phyloP scores from a whole-genome alignment of 129 eudicot genomes.

The Centella asiatica region DNA sequence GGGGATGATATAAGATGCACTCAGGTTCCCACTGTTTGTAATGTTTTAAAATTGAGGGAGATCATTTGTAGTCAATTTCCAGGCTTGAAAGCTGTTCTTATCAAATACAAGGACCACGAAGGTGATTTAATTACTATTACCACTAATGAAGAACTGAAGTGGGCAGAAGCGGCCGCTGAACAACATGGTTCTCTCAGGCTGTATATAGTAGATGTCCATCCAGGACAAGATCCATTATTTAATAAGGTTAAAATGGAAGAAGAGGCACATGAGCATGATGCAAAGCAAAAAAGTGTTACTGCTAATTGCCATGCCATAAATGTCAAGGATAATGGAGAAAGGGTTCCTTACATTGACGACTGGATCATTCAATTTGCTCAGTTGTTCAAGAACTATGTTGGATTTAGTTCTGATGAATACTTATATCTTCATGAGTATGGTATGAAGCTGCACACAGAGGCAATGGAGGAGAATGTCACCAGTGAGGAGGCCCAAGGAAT shows the following conservation, averaged over 20 bases:
- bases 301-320: conserved; percentile 20
- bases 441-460: conserved; percentile 77
- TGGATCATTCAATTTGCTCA: conserved; percentile 88
- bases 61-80: conserved; percentile 69
- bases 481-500: conserved; percentile 72
- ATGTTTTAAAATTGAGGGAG: conserved; percentile 56
- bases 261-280: conserved; percentile 17
- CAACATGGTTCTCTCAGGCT: conserved; percentile 51
- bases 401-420: conserved; percentile 67
- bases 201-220: conserved; percentile 64
- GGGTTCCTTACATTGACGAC: conserved; percentile 48
- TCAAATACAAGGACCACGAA: conserved; percentile 84
- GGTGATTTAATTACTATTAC: conserved; percentile 92
- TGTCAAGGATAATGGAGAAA: conserved; percentile 8
- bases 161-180: conserved; percentile 70
- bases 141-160: conserved; percentile 64
- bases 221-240: conserved; percentile 81
- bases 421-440: conserved; percentile 79
- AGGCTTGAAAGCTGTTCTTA: conserved; percentile 50
- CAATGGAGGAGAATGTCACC: conserved; percentile 76
- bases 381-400: conserved; percentile 75
- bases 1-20: conserved; percentile 98
- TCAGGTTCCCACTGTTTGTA: conserved; percentile 55
- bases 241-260: conserved; percentile 27
- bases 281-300: background rate